phyloP scores from a whole-genome alignment of 345 rosid genomes.

The Gossypium stocksii region DNA sequence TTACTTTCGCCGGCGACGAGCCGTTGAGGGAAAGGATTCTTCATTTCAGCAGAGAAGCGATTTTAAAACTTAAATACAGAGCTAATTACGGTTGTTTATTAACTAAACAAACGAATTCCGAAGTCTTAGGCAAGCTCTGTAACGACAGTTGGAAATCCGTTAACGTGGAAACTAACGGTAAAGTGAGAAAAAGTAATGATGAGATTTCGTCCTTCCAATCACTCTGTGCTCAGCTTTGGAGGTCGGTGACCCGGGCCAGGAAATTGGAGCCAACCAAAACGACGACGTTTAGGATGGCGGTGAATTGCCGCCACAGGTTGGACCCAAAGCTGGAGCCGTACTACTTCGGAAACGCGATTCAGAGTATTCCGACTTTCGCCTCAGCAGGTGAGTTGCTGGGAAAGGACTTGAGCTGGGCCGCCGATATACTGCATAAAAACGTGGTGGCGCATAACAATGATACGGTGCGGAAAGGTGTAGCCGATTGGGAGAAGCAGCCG shows the following conservation, averaged over 20 bases:
- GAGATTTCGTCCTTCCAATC: conserved; percentile 96
- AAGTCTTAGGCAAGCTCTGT: conserved; percentile 44
- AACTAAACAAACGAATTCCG: conserved; percentile 22
- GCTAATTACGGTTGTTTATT: conserved; percentile 32
- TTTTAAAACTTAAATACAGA: conserved; percentile 53
- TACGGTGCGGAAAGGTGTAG: conserved; percentile 65
- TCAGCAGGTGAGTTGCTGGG: conserved; percentile 52
- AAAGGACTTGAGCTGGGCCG: conserved; percentile 58
- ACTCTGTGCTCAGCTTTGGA: conserved; percentile 79
- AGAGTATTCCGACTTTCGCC: conserved; percentile 78
- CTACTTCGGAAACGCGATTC: conserved; percentile 95
- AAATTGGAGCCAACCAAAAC: conserved; percentile 43
- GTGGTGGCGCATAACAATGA: conserved; percentile 65
- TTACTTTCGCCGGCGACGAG: conserved; percentile 62
- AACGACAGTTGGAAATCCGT: conserved; percentile 49
- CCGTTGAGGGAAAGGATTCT: conserved; percentile 81
- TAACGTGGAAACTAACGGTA: conserved; percentile 44
- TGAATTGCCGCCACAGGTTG: conserved; percentile 86
- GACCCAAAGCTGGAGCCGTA: conserved; percentile 60
- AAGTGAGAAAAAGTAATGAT: conserved; percentile 19
- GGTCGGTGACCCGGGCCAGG: conserved; percentile 81
- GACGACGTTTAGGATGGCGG: conserved; percentile 93
- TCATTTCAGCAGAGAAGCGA: conserved; percentile 74
- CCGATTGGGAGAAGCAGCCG: conserved; percentile 73
- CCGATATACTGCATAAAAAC: conserved; percentile 62